Evolutionary conservation across 352 stramenopile genomes (phyloP).

Genomic region (Phytopythium helicoides): DNA sequence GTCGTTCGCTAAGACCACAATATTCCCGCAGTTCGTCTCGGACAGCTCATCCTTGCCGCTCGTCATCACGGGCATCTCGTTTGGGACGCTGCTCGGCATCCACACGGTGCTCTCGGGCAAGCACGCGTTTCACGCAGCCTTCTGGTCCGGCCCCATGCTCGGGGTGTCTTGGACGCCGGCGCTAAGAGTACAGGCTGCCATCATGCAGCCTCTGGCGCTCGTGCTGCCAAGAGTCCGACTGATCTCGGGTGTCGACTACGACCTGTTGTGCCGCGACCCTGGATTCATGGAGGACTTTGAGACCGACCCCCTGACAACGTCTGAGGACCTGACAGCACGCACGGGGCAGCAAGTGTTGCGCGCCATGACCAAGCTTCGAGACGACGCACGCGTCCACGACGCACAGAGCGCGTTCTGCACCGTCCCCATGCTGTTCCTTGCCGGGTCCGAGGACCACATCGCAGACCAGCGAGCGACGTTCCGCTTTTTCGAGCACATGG

Average conservation of each 20-base stretch:
- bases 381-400: constrained; percentile 18
- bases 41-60: constrained; percentile 24
- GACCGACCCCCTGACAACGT: constrained; percentile 50
- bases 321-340: constrained; percentile 34
- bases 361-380: constrained; percentile 24
- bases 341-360: constrained; percentile 25
- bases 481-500: constrained; percentile 35
- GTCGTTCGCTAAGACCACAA: constrained; percentile 27
- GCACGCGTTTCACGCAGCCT: constrained; percentile 48
- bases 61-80: constrained; percentile 57
- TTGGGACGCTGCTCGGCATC: constrained; percentile 53
- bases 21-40: constrained; percentile 27
- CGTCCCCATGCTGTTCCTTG: constrained; percentile 33
- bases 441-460: constrained; percentile 46
- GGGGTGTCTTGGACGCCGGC: constrained; percentile 44
- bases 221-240: constrained; percentile 36
- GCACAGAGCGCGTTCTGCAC: constrained; percentile 13
- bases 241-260: constrained; percentile 48
- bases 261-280: constrained; percentile 30
- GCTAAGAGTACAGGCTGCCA: constrained; percentile 32
- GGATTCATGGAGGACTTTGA: constrained; percentile 48
- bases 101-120: constrained; percentile 41
- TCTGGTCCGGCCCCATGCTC: constrained; percentile 49
- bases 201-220: constrained; percentile 36
- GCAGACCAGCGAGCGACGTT: constrained; percentile 28